Evolutionary conservation across 2,329 filamentous ascomycete genomes (phyloP), one percentile per base, ranked within the genome.

Genomic region (Fusarium odoratissimum): DNA sequence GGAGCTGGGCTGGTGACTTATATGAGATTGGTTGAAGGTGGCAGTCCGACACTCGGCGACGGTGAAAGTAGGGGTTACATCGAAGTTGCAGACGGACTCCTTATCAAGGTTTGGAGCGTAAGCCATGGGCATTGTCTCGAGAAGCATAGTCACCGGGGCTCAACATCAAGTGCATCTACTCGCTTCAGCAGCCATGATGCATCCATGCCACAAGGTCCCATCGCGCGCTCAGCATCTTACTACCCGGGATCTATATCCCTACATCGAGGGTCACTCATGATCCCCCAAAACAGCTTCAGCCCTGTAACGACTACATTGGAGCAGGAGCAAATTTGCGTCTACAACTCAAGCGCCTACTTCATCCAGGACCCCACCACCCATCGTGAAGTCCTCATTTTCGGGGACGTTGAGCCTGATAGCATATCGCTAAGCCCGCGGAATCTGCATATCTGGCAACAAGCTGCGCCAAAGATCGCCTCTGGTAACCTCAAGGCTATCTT

Each of bases 1-100:
- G 96, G 96, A 30, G 95, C 95, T 8, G 96, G 96, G 0, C 87
- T 99, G 33, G 91, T 99, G 38, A 97, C 94, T 0, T 98, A 97
- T 76, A 91, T 95, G 80, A 90, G 96, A 21, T 86, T 99, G 14
- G 91, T 94, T 9, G 95, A 98, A 79, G 95, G 95, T 16, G 95
- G 95, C 6, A 96, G 95, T 67, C 91, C 93, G 4, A 91, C 93
- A 31, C 85, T 97, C 11, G 95, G 95, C 4, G 91, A 94, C 69
- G 94, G 94, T 2, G 91, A 93, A 30, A 91, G 89, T 42, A 90
- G 90, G 77, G 95, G 95, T 1, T 99, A 98, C 79, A 89, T 97
- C 49, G 94, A 97, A 80, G 89, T 98, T 14, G 95, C 92, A 75
- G 93, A 97, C 70, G 95, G 94, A 13, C 86, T 99, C n/a, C 88